Evolutionary conservation across 2,329 filamentous ascomycete species (phyloP).

Genomic region (Mariannaea elegans): DNA sequence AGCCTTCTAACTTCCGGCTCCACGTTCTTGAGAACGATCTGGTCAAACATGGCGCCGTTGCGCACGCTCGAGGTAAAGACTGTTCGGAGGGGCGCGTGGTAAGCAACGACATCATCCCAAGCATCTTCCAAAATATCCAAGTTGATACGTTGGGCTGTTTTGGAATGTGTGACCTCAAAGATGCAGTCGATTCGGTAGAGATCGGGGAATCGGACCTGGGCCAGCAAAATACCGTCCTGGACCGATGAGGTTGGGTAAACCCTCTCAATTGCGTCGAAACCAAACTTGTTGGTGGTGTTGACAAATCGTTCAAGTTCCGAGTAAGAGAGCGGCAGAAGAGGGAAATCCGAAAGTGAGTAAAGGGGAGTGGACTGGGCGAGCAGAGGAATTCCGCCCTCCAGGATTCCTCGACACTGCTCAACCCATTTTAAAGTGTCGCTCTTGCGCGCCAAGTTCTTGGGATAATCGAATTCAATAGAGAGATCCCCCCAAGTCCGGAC

Average conservation of each 20-base stretch:
- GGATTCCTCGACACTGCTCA: slow-evolving; percentile 5
- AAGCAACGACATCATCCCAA: slow-evolving; percentile 10
- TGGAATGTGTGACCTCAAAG: slow-evolving; percentile 9
- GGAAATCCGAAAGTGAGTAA: slow-evolving; percentile 16
- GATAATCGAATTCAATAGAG: slow-evolving; percentile 11
- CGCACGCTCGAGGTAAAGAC: slow-evolving; percentile 10
- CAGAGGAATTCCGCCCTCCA: slow-evolving; percentile 5
- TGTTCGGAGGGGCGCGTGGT: slow-evolving; percentile 10
- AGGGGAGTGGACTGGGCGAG: slow-evolving; percentile 2
- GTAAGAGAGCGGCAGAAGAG: slow-evolving; percentile 6
- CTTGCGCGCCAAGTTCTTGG: slow-evolving; percentile 2
- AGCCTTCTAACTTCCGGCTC: slow-evolving; percentile 2
- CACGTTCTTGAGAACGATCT: slow-evolving; percentile 5
- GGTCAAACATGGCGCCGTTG: slow-evolving; percentile 12
- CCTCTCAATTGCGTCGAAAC: slow-evolving; percentile 9
- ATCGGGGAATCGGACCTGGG: slow-evolving; percentile 12
- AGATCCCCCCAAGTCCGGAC: slow-evolving; percentile 9
- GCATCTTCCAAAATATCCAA: slow-evolving; percentile 8
- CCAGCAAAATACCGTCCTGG: slow-evolving; percentile 15
- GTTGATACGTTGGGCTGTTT: not conserved
- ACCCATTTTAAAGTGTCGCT: slow-evolving; percentile 8
- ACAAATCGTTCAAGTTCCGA: slow-evolving; percentile 3
- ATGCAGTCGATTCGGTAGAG: slow-evolving; percentile 14
- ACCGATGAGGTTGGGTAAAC: slow-evolving; percentile 10
- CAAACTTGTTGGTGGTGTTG: not conserved